Percentiles rank a stretch among this genome's conserved stretches.
phyloP scores from a whole-genome alignment of 176 grass and related monocot genomes.

The Carex cristatella region DNA sequence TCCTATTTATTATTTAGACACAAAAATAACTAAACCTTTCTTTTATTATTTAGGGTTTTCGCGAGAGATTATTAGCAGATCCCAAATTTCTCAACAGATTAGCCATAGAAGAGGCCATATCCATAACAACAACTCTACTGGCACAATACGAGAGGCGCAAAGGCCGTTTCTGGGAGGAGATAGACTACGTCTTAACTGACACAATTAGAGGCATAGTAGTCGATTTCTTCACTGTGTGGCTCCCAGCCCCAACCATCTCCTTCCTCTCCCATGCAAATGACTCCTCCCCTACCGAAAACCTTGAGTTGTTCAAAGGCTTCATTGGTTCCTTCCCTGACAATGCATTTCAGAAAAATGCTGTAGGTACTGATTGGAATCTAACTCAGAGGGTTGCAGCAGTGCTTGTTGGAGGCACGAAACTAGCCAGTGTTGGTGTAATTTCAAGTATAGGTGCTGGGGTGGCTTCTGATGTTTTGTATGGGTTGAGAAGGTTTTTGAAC shows the following conservation, averaged over 20 bases:
- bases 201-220: slow-evolving; percentile 95
- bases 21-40: not conserved
- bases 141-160: slow-evolving; percentile 93
- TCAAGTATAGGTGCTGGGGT: slow-evolving; percentile 96
- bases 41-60: slow-evolving; percentile 65
- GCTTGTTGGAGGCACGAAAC: slow-evolving; percentile 78
- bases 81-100: slow-evolving; percentile 82
- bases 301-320: slow-evolving; percentile 76
- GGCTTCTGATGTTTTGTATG: slow-evolving; percentile 68
- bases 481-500: slow-evolving; percentile 48
- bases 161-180: slow-evolving; percentile 85
- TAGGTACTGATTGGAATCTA: slow-evolving; percentile 69
- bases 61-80: slow-evolving; percentile 91
- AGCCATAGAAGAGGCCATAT: slow-evolving; percentile 92
- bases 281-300: slow-evolving; percentile 60
- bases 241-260: slow-evolving; percentile 92
- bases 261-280: slow-evolving; percentile 70
- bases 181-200: slow-evolving; percentile 92
- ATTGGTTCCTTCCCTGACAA: slow-evolving; percentile 89
- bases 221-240: slow-evolving; percentile 98
- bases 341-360: slow-evolving; percentile 82
- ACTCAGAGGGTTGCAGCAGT: slow-evolving; percentile 81
- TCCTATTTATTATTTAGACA: not conserved
- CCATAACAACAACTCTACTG: slow-evolving; percentile 79
- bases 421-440: slow-evolving; percentile 80